phyloP scores from a whole-genome alignment of 2,329 filamentous ascomycete genomes.

The Colletotrichum zoysiae region DNA sequence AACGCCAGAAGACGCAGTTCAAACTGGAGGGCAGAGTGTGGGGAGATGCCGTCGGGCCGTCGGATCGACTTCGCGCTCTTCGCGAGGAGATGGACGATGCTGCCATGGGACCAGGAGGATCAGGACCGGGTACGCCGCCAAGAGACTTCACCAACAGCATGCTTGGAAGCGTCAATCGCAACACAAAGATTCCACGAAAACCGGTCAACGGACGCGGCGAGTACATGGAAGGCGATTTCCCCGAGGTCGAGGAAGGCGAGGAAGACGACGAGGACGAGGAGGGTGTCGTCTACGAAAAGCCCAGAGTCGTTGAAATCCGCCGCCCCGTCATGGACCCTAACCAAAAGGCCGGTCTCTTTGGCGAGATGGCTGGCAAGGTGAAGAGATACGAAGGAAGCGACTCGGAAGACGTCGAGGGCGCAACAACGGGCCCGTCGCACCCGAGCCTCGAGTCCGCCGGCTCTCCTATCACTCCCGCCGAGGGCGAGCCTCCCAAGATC shows the following conservation, averaged over 20 bases:
- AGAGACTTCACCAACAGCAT: slow-evolving; percentile 78
- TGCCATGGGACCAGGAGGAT: slow-evolving; percentile 62
- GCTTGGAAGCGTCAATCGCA: slow-evolving; percentile 77
- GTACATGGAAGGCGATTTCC: slow-evolving; percentile 58
- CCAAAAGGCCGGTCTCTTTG: slow-evolving; percentile 74
- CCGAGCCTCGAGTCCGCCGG: slow-evolving; percentile 79
- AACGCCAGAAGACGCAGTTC: slow-evolving; percentile 96
- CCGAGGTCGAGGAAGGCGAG: slow-evolving; percentile 53
- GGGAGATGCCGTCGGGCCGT: slow-evolving; percentile 85
- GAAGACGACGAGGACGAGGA: slow-evolving; percentile 67
- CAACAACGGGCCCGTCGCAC: slow-evolving; percentile 81
- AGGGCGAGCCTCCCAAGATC: slow-evolving; percentile 71
- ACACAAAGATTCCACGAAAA: slow-evolving; percentile 68
- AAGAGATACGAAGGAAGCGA: slow-evolving; percentile 80
- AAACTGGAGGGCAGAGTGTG: slow-evolving; percentile 95
- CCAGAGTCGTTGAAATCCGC: slow-evolving; percentile 82
- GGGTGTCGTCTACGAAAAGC: slow-evolving; percentile 80
- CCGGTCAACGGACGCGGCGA: slow-evolving; percentile 58
- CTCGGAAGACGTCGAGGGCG: slow-evolving; percentile 76
- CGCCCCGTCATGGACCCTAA: slow-evolving; percentile 75
- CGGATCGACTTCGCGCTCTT: slow-evolving; percentile 89
- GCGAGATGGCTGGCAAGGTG: slow-evolving; percentile 81
- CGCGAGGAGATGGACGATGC: slow-evolving; percentile 92
- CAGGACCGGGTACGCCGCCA: slow-evolving; percentile 64
- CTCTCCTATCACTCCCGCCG: slow-evolving; percentile 75